Conservation (phyloP, 306 rosid genomes). For the Crotalaria pallida region DNA sequence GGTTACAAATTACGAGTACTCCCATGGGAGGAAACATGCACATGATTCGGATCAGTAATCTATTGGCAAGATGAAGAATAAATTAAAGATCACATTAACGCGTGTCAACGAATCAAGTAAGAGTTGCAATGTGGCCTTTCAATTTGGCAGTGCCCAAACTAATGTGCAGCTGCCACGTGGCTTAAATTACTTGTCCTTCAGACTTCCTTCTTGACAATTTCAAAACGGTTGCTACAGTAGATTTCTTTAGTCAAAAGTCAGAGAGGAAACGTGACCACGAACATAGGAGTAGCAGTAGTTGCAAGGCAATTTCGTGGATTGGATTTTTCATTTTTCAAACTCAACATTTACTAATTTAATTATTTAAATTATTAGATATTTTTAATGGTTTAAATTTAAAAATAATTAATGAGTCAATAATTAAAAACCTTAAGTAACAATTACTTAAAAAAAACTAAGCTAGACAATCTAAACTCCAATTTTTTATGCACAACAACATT, state of each 20-base stretch:
- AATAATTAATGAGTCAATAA: no score
- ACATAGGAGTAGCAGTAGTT: no score
- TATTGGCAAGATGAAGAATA: not conserved
- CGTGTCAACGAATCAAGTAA: conserved; percentile 9
- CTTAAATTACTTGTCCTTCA: not conserved
- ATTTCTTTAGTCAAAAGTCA: conserved; percentile 2
- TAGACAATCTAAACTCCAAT: no score
- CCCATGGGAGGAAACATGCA: not conserved
- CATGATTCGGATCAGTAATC: not conserved
- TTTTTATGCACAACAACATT: no score
- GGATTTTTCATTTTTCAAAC: no score
- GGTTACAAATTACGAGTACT: not conserved
- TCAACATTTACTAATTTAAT: no score
- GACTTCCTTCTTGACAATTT: not conserved
- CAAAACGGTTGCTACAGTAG: not conserved
- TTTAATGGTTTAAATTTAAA: no score
- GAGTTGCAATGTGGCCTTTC: not conserved
- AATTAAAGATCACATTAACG: not conserved
- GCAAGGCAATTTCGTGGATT: no score
- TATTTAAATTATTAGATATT: no score
- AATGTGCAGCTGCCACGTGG: conserved; percentile 6
- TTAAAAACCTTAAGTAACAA: no score
- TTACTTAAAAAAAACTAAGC: no score
- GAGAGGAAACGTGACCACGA: not conserved
- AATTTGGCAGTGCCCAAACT: not conserved